Conservation (phyloP, 345 rosid genomes). For the Diplotaxis tenuifolia region DNA sequence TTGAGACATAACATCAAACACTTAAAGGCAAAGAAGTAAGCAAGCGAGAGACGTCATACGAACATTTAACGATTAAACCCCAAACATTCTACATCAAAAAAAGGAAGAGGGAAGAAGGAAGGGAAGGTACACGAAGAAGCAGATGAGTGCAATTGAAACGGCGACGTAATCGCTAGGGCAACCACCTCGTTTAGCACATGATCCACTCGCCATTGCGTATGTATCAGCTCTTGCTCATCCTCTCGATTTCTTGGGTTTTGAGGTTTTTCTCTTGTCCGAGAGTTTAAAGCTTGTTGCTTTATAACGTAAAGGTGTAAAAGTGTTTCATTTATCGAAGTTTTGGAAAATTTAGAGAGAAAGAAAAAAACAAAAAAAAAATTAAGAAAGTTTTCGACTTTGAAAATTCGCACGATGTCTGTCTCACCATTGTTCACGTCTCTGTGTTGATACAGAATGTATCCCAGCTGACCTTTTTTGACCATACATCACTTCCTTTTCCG, state of each 20-base stretch:
- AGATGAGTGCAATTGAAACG: slow-evolving; percentile 51
- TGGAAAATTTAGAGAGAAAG: no score
- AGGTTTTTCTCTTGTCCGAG: no score
- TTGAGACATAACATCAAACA: slow-evolving; percentile 22
- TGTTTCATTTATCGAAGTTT: no score
- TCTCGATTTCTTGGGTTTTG: no score
- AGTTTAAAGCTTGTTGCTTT: neutral
- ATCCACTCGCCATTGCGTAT: slow-evolving; percentile 45
- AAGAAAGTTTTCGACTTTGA: no score
- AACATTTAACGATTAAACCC: neutral
- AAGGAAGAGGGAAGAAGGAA: neutral
- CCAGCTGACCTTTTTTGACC: no score
- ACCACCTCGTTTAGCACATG: slow-evolving; percentile 68
- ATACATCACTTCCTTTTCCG: no score
- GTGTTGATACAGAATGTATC: no score
- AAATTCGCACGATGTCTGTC: no score
- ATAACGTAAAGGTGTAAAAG: no score
- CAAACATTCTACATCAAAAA: neutral
- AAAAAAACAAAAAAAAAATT: no score
- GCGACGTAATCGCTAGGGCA: slow-evolving; percentile 88
- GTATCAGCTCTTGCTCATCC: neutral
- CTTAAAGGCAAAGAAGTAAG: slow-evolving; percentile 5
- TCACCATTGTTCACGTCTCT: no score
- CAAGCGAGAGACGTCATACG: neutral
- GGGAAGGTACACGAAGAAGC: slow-evolving; percentile 56